phyloP scores from a whole-genome alignment of 2,329 filamentous ascomycete species.

The Rachicladosporium sp. region DNA sequence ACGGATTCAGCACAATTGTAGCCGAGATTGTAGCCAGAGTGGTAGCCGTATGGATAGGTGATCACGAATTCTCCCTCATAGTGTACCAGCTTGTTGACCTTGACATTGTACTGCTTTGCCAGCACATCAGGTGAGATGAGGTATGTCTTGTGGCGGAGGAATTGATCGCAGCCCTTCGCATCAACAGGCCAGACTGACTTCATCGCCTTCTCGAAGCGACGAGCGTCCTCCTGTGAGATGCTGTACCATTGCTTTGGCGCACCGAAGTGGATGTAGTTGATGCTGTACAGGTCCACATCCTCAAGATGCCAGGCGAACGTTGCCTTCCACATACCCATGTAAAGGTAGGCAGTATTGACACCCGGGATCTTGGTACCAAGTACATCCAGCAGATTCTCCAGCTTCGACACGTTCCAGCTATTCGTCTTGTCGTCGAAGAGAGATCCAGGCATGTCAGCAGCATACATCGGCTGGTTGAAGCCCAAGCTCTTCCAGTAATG shows the following conservation, averaged over 20 bases:
- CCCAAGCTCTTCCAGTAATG: constrained; percentile 96
- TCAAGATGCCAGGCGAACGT: constrained; percentile 99
- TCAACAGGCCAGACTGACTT: constrained; percentile 87
- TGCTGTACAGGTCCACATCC: constrained; percentile 97
- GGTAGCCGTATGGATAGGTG: constrained; percentile 95
- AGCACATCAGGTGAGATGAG: constrained; percentile 85
- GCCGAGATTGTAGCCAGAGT: constrained; percentile 93
- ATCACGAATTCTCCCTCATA: constrained; percentile 97
- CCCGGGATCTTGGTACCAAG: constrained; percentile 91
- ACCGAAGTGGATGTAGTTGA: constrained; percentile 98
- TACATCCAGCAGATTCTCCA: constrained; percentile 86
- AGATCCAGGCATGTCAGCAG: constrained; percentile 90
- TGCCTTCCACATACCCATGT: constrained; percentile 98
- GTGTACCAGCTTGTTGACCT: constrained; percentile 88
- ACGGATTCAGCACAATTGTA: constrained; percentile 99
- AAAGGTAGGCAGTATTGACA: constrained; percentile 95
- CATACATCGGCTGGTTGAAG: constrained; percentile 88
- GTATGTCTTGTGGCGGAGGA: constrained; percentile 94
- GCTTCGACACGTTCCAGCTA: constrained; percentile 86
- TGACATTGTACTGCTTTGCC: constrained; percentile 81
- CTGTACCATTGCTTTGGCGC: constrained; percentile 99
- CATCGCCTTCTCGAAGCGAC: constrained; percentile 90
- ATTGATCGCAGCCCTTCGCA: constrained; percentile 90
- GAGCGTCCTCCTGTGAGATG: constrained; percentile 89
- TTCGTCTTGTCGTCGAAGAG: constrained; percentile 79